Percentiles rank a stretch among this genome's conserved stretches.
These are phyloP conservation scores for Ocimum tenuiflorum DNA, from an alignment of 257 asterid species.

Conservation along the genomic window DNA sequence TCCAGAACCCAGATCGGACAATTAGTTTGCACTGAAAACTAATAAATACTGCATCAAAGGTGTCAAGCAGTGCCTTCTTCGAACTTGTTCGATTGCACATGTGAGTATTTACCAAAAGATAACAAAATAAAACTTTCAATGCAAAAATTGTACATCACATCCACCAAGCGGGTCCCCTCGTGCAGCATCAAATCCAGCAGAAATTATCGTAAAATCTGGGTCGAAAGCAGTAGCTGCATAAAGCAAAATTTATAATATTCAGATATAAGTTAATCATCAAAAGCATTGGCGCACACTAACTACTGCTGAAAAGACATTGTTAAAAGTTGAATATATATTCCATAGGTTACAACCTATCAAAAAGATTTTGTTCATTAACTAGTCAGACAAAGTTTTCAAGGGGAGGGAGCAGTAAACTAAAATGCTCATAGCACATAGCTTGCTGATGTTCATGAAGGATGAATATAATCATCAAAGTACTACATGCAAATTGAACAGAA, in stretches of 20 bases:
- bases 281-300: background rate
- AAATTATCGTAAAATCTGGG: conserved; percentile 89
- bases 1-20: background rate
- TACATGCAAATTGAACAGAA: background rate
- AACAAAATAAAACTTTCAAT: background rate
- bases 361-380: background rate
- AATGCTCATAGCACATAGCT: background rate
- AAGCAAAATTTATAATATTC: conserved; percentile 22
- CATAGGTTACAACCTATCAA: background rate
- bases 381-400: background rate
- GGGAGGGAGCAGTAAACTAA: background rate
- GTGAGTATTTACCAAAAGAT: background rate
- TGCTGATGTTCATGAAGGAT: background rate
- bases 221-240: conserved; percentile 76
- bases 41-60: background rate
- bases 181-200: conserved; percentile 99
- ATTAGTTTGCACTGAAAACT: conserved; percentile 5
- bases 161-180: conserved; percentile 98
- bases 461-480: background rate
- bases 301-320: background rate
- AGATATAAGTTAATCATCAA: conserved; percentile 20
- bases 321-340: background rate
- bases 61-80: conserved; percentile 9
- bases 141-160: conserved; percentile 63
- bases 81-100: background rate